Evolutionary conservation across 108 stramenopile species (phyloP).

Genomic region (Skeletonema tropicum): DNA sequence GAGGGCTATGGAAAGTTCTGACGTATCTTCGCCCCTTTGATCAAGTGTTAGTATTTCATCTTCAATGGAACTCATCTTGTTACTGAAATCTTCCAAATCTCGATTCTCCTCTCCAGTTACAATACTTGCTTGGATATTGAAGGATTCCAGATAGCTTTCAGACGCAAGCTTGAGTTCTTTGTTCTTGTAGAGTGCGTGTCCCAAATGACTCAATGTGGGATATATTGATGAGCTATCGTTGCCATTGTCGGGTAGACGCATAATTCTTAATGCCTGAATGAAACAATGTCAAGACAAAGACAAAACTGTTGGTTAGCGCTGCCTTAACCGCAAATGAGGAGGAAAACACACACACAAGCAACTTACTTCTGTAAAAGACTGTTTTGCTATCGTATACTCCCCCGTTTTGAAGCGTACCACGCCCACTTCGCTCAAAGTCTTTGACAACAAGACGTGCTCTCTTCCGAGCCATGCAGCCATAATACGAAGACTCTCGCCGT

Average conservation of each 20-base stretch:
- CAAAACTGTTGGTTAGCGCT: not conserved
- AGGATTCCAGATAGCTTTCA: conserved; percentile 51
- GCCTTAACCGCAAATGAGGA: not conserved
- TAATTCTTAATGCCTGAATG: conserved; percentile 41
- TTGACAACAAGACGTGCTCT: conserved; percentile 39
- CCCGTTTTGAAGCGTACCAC: conserved; percentile 49
- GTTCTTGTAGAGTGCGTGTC: conserved; percentile 51
- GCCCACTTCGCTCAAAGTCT: conserved; percentile 52
- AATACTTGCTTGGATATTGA: conserved; percentile 54
- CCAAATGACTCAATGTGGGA: conserved; percentile 49
- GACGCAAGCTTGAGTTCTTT: conserved; percentile 45
- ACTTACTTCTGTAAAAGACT: conserved; percentile 52
- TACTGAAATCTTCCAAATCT: conserved; percentile 38
- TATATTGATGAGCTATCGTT: conserved; percentile 38
- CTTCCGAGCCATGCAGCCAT: conserved; percentile 44
- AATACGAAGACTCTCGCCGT: conserved; percentile 46
- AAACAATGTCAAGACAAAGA: not conserved
- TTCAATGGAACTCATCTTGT: conserved; percentile 25
- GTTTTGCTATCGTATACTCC: conserved; percentile 36
- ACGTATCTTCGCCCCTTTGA: conserved; percentile 23
- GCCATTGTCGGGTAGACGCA: conserved; percentile 29
- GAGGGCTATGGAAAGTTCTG: conserved; percentile 29
- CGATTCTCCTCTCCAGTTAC: conserved; percentile 38
- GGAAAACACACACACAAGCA: not conserved
- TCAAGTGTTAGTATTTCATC: conserved; percentile 11